phyloP scores from a whole-genome alignment of 176 grass and related monocot species.

The Zoysia pacifica region DNA sequence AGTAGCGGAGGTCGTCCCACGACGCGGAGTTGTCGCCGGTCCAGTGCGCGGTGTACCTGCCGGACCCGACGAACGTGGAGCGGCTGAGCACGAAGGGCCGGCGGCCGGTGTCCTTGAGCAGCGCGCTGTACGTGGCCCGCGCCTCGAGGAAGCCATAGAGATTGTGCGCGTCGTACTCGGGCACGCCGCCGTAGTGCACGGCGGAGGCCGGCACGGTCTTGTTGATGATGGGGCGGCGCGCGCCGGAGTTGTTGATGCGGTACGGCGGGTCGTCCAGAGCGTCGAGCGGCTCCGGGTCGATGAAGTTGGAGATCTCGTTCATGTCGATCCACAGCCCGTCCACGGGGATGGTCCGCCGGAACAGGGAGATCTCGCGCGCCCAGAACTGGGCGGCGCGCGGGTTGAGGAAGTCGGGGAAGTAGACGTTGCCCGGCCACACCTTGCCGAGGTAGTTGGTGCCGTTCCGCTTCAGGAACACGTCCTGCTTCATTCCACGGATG shows the following conservation, averaged over 20 bases:
- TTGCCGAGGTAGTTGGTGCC: slow-evolving; percentile 62
- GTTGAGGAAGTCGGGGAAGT: slow-evolving; percentile 88
- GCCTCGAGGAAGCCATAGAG: slow-evolving; percentile 70
- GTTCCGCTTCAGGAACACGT: slow-evolving; percentile 72
- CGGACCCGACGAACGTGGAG: slow-evolving; percentile 83
- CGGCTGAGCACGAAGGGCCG: slow-evolving; percentile 78
- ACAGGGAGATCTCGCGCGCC: slow-evolving; percentile 62
- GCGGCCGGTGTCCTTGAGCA: slow-evolving; percentile 58
- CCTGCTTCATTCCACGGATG: slow-evolving; percentile 53
- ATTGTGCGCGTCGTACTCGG: slow-evolving; percentile 86
- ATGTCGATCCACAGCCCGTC: slow-evolving; percentile 96
- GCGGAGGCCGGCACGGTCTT: slow-evolving; percentile 68
- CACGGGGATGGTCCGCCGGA: slow-evolving; percentile 66
- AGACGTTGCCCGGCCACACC: slow-evolving; percentile 82
- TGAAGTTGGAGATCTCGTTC: slow-evolving; percentile 91
- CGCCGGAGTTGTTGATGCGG: slow-evolving; percentile 73
- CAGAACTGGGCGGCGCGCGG: slow-evolving; percentile 61
- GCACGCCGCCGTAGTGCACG: slow-evolving; percentile 59
- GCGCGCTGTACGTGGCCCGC: slow-evolving; percentile 54
- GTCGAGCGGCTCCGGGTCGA: slow-evolving; percentile 43
- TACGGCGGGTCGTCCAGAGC: slow-evolving; percentile 77
- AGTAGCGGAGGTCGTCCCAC: slow-evolving; percentile 68
- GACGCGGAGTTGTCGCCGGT: slow-evolving; percentile 62
- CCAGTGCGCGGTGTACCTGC: slow-evolving; percentile 79
- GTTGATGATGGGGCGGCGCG: slow-evolving; percentile 52